phyloP scores from a whole-genome alignment of 2,329 filamentous ascomycete species.

The Arthrobotrys sinensis region DNA sequence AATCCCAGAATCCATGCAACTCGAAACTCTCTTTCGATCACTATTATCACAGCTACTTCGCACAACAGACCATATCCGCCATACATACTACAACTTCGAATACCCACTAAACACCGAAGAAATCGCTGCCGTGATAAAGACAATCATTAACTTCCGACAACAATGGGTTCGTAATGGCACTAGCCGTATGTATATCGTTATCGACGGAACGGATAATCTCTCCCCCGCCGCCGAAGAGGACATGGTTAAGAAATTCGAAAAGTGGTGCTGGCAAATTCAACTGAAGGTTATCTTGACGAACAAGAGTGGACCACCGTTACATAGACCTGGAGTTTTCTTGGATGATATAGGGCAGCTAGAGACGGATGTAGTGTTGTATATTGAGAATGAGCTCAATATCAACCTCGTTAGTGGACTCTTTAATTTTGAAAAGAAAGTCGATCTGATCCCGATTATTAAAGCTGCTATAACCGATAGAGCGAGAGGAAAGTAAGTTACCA shows the following conservation, averaged over 20 bases:
- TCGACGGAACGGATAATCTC: constrained; percentile 13
- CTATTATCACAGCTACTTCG: constrained; percentile 11
- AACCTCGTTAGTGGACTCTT: constrained; percentile 5
- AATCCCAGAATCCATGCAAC: constrained; percentile 28
- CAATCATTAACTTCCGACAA: constrained; percentile 8
- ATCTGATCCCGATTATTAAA: constrained; percentile 15
- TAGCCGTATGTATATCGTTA: constrained; percentile 15
- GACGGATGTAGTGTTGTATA: constrained; percentile 19
- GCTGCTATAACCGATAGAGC: constrained; percentile 4
- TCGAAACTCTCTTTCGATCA: constrained; percentile 18
- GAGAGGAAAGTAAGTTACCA: constrained; percentile 11
- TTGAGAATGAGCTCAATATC: constrained; percentile 16
- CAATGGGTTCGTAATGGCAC: not conserved
- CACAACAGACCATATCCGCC: constrained; percentile 1
- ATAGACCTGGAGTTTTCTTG: constrained; percentile 3
- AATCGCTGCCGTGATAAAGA: not conserved
- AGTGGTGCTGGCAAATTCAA: constrained; percentile 15
- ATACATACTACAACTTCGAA: constrained; percentile 21
- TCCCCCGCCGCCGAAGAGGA: not conserved
- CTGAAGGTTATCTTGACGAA: constrained; percentile 25
- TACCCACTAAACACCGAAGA: constrained; percentile 13
- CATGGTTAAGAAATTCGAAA: not conserved
- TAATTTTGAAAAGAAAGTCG: constrained; percentile 4
- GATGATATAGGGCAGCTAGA: constrained; percentile 13
- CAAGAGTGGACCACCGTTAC: not conserved